These are phyloP conservation scores for Aspergillus fischeri DNA, from an alignment of 2,329 filamentous ascomycete genomes.

Conservation along the genomic window DNA sequence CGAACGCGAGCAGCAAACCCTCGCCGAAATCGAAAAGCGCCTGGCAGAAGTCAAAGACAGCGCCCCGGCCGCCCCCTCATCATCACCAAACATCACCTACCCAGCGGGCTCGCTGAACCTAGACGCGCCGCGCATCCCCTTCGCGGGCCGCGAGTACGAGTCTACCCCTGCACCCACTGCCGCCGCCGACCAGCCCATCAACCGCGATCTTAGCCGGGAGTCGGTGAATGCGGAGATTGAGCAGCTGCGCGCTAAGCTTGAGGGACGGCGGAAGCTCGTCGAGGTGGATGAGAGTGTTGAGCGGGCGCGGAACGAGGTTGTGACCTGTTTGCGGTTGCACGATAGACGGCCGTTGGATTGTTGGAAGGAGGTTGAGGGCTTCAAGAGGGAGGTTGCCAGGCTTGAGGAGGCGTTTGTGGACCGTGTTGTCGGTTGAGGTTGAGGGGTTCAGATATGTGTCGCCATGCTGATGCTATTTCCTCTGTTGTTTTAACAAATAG, in stretches of 20 bases:
- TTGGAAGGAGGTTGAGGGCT: conserved; percentile 86
- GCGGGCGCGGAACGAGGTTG: conserved; percentile 69
- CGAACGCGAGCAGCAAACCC: conserved; percentile 63
- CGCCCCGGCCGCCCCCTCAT: conserved; percentile 24
- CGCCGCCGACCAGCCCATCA: conserved; percentile 20
- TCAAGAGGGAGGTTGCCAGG: conserved; percentile 82
- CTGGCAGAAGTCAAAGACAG: conserved; percentile 39
- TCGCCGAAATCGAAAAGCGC: conserved; percentile 65
- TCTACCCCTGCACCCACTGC: conserved; percentile 15
- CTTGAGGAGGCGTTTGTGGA: conserved; percentile 86
- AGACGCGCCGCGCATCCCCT: conserved; percentile 41
- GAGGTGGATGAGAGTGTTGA: conserved; percentile 68
- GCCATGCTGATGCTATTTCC: background rate
- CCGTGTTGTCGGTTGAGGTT: conserved; percentile 56
- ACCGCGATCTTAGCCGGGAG: conserved; percentile 48
- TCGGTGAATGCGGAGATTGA: conserved; percentile 57
- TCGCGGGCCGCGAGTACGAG: conserved; percentile 36
- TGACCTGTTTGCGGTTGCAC: conserved; percentile 76
- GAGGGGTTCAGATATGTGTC: conserved; percentile 2
- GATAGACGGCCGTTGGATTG: conserved; percentile 88
- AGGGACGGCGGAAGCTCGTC: conserved; percentile 57
- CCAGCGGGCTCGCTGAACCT: conserved; percentile 32
- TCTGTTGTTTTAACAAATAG: conserved; percentile 9
- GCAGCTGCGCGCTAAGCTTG: conserved; percentile 54
- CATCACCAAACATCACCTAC: conserved; percentile 17